Evolutionary conservation across 75 land plant genomes (phyloP), one percentile per base, ranked within the genome.

Genomic region (Azolla pinnata): DNA sequence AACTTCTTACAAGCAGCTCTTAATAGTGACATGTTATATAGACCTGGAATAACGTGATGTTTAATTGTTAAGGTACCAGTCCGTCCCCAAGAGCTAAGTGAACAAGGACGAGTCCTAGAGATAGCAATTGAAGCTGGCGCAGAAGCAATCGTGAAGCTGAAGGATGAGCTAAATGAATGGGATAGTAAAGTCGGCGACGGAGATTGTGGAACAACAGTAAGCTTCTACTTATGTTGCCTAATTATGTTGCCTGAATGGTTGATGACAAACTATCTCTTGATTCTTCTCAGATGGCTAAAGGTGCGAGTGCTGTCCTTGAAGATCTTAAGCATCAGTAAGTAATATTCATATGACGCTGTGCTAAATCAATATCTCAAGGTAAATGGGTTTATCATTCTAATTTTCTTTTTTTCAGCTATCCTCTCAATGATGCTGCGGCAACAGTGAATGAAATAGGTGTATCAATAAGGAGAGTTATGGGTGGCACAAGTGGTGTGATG

Each of bases 401-500:
- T 5, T 12, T 35, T 18, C 56, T 10, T 14, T 73, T 46, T 32
- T 63, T 61, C 75, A 93, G 98, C 64, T 93, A 93, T 69, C 96
- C 90, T 49, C 69, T 93, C 56, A 93, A 93, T 73, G 85, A 93
- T 75, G 79, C 96, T 46, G 82, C 87, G 14, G 85, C 74, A 40
- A 93, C 98, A 45, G 76, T 93, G 7, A 79, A 81, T 61, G 90
- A 89, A 70, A 78, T 93, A 72, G 90, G 85, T 55, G 69, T 70
- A 31, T 80, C 98, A 18, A 68, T 89, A 21, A 57, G 96, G 51
- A 76, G 87, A 70, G 84, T 73, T 7, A 89, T 90, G 90, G 98
- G 98, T 60, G 98, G 98, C 47, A 93, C 96, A 30, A 93, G 98
- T 69, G 98, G 98, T 33, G 82, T 86, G 56, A 38, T 93, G 98